These are phyloP conservation scores for Cytospora piceae DNA, from an alignment of 2,329 filamentous ascomycete genomes.

Conservation along the genomic window DNA sequence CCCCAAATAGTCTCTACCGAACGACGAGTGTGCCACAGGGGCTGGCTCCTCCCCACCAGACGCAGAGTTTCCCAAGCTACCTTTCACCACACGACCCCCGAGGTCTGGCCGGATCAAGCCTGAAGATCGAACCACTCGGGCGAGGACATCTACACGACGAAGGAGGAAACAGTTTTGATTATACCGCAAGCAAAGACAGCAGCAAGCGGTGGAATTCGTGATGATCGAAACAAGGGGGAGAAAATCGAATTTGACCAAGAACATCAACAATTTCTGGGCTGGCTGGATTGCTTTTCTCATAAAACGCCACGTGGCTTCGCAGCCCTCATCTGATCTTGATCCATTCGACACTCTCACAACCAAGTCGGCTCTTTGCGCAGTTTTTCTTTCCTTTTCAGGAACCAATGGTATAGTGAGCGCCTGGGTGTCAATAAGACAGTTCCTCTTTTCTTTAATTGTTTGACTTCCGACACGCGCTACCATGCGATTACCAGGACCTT, in stretches of 20 bases:
- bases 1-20: constrained; percentile 37
- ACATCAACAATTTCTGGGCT: constrained; percentile 18
- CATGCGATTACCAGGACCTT: not conserved
- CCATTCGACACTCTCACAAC: constrained; percentile 7
- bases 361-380: constrained; percentile 19
- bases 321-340: constrained; percentile 20
- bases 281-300: constrained; percentile 28
- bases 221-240: not conserved
- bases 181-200: constrained; percentile 15
- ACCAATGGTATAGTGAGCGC: constrained; percentile 24
- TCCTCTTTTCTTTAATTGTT: constrained; percentile 4
- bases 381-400: constrained; percentile 10
- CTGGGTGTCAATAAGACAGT: constrained; percentile 15
- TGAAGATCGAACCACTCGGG: constrained; percentile 32
- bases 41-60: constrained; percentile 29
- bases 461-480: not conserved
- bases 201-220: constrained; percentile 28
- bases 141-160: constrained; percentile 30
- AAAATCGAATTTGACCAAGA: constrained; percentile 2
- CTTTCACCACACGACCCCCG: constrained; percentile 31
- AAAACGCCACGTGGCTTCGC: constrained; percentile 26
- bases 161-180: constrained; percentile 19
- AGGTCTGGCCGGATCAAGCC: constrained; percentile 22
- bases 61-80: constrained; percentile 32
- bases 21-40: constrained; percentile 32